Evolutionary conservation across 176 grass and related monocot genomes (phyloP).

Genomic region (Zoysia pacifica): DNA sequence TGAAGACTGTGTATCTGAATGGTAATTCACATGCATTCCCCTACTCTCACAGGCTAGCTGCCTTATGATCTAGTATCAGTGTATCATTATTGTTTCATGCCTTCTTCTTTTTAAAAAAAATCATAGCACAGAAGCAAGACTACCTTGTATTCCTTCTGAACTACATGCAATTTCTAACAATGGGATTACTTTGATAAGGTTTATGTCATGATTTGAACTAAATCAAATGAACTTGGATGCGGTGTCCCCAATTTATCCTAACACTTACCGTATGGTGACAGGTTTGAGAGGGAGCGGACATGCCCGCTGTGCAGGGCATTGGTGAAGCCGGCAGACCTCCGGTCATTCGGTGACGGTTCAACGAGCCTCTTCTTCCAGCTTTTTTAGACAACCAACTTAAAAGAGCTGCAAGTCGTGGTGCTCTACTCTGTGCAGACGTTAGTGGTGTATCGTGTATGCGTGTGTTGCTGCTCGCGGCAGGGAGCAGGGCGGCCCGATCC

Average conservation of each 20-base stretch:
- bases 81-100: background rate
- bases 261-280: conserved; percentile 7
- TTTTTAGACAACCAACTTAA: conserved; percentile 45
- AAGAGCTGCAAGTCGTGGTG: background rate
- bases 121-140: background rate
- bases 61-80: background rate
- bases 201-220: background rate
- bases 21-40: conserved; percentile 35
- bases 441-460: background rate
- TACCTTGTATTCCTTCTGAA: background rate
- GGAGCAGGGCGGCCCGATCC: conserved; percentile 44
- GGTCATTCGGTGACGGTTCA: conserved; percentile 81
- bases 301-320: conserved; percentile 89
- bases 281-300: conserved; percentile 98
- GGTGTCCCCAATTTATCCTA: background rate
- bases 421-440: conserved; percentile 31
- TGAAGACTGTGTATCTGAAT: conserved; percentile 92
- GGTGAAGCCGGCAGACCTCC: conserved; percentile 92
- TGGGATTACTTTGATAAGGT: background rate
- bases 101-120: background rate
- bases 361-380: conserved; percentile 95
- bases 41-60: background rate
- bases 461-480: conserved; percentile 31
- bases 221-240: background rate
- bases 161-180: too few species aligned